phyloP scores from a whole-genome alignment of 306 rosid species.

The Corylus heterophylla region DNA sequence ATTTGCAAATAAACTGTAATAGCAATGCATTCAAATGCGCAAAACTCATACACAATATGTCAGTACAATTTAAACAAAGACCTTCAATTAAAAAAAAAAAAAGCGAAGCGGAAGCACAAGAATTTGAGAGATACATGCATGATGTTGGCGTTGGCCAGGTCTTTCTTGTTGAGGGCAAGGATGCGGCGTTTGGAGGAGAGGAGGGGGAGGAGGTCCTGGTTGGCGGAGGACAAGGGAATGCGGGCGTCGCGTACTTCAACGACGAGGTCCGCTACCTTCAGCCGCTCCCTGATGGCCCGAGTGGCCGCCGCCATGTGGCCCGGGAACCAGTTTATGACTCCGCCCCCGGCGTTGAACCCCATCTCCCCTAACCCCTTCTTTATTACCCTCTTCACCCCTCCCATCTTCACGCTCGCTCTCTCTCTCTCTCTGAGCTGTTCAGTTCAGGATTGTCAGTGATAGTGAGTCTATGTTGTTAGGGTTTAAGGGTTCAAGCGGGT shows the following conservation, averaged over 20 bases:
- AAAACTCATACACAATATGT: not conserved
- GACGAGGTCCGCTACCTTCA: conserved; percentile 77
- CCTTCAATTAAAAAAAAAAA: no score
- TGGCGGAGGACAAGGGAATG: conserved; percentile 78
- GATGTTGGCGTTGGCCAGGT: conserved; percentile 85
- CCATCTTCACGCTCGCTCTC: conserved; percentile 32
- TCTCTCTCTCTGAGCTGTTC: no score
- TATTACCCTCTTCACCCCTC: conserved; percentile 42
- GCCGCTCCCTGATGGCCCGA: conserved; percentile 72
- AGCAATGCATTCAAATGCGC: not conserved
- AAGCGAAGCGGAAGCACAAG: not conserved
- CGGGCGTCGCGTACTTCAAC: conserved; percentile 89
- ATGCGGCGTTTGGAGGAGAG: conserved; percentile 73
- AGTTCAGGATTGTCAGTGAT: no score
- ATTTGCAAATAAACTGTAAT: not conserved
- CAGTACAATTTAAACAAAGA: no score
- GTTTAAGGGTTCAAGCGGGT: no score
- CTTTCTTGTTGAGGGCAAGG: conserved; percentile 80
- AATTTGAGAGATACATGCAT: conserved; percentile 50
- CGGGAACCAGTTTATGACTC: conserved; percentile 82
- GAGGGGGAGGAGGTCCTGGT: conserved; percentile 61
- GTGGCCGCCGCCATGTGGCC: conserved; percentile 97
- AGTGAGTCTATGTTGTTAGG: no score
- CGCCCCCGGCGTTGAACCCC: conserved; percentile 71
- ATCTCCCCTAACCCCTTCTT: conserved; percentile 82